Evolutionary conservation across 2,329 filamentous ascomycete species (phyloP), one percentile per base, ranked within the genome.

Genomic region (Aspergillus niger): DNA sequence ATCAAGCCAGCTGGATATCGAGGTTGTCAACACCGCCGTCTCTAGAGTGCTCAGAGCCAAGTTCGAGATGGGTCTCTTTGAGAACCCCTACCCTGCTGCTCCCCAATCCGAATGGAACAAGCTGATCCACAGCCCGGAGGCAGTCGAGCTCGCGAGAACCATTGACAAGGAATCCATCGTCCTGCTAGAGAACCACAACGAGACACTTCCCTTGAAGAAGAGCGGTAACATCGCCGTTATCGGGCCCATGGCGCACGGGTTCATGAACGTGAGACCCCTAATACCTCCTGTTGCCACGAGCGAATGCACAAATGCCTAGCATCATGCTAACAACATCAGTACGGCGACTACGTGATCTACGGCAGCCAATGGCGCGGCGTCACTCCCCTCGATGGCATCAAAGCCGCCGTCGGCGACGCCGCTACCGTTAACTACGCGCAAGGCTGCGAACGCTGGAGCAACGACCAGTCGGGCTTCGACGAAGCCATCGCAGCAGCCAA

Each of bases 271-370:
- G 67, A 76, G 83, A 77, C 15, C 1, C 39, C 39, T 10, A n/a
- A n/a, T n/a, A 26, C 3, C 10, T 28, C 11, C 13, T 20, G 20
- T 20, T 26, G 6, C 10, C 5, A 8, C 32, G 10, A 17, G 22
- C 20, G 1, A 15, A 38, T 38, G n/a, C 11, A 8, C 5, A 8
- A 22, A 15, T 20, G 22, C 10, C 39, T 13, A 8, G 3, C 5
- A 38, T 4, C 20, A 39, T 26, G 22, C 39, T 60, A 59, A 59
- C 22, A 1, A 17, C 8, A 8, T 66, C 63, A 86, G 82, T 89
- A 91, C 61, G 89, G 89, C 54, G 89, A 91, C 74, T 91, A 91
- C 67, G 88, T 91, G 15, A 87, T 90, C 20, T 85, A 87, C 69
- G 78, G 81, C 50, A 84, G 87, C 13, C 83, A 87, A 67, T 85